Percentiles rank a stretch among this genome's conserved stretches.
These are phyloP conservation scores for Leucocoprinus leucothites DNA, from an alignment of 768 basidiomycete species.

Conservation along the genomic window DNA sequence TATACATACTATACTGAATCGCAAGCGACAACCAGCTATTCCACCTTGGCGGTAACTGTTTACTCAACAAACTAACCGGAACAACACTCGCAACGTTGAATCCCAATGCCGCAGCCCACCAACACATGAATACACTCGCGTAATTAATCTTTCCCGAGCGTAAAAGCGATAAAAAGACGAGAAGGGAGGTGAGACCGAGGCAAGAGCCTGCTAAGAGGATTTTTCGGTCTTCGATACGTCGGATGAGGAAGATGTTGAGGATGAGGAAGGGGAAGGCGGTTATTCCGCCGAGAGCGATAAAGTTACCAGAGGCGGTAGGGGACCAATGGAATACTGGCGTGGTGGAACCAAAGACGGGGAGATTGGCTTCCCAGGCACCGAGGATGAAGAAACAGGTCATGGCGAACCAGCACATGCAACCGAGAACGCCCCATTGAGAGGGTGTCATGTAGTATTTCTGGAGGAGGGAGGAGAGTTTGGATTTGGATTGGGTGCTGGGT, in stretches of 20 bases:
- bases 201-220: constrained; percentile 50
- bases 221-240: constrained; percentile 56
- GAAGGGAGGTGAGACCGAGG: constrained; percentile 48
- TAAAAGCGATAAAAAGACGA: constrained; percentile 48
- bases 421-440: constrained; percentile 45
- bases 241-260: constrained; percentile 52
- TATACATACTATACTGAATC: constrained; percentile 68
- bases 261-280: constrained; percentile 65
- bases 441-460: constrained; percentile 13
- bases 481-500: constrained; percentile 3
- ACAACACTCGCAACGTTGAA: constrained; percentile 70
- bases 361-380: constrained; percentile 65
- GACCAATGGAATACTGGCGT: constrained; percentile 44
- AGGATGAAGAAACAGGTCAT: constrained; percentile 71
- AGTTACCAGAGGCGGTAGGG: constrained; percentile 63
- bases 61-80: constrained; percentile 62
- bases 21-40: constrained; percentile 52
- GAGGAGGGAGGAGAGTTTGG: constrained; percentile 7
- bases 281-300: constrained; percentile 64
- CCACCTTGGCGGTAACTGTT: constrained; percentile 63
- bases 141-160: constrained; percentile 38
- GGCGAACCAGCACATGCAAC: constrained; percentile 67
- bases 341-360: constrained; percentile 54
- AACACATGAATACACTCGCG: constrained; percentile 43
- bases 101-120: constrained; percentile 63